phyloP scores from a whole-genome alignment of 75 land plant genomes.

The Pinus albicaulis region DNA sequence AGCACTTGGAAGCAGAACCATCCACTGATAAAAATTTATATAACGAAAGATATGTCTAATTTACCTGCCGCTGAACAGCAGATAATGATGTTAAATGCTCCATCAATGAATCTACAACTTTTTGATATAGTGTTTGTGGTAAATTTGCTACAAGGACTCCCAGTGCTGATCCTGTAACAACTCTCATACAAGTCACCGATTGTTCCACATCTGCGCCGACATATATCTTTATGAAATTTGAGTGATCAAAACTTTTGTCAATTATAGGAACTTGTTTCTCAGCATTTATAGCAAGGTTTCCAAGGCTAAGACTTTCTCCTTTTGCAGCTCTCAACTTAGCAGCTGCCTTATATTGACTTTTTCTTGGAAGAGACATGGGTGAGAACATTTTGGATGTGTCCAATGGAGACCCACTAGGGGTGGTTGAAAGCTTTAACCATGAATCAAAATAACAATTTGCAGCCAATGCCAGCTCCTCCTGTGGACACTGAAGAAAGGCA shows the following conservation, averaged over 20 bases:
- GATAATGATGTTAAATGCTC: constrained; percentile 61
- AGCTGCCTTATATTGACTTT: constrained; percentile 76
- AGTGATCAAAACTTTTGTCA: constrained; percentile 45
- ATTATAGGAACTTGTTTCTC: constrained; percentile 18
- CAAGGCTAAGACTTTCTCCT: constrained; percentile 42
- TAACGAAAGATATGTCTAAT: neutral
- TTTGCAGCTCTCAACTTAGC: constrained; percentile 88
- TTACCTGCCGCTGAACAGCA: constrained; percentile 91
- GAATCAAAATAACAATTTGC: constrained; percentile 57
- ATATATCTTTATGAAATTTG: constrained; percentile 47
- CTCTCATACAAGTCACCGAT: constrained; percentile 85
- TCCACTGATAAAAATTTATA: neutral
- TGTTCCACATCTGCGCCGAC: constrained; percentile 95
- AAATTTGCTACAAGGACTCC: constrained; percentile 82
- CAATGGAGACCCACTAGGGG: constrained; percentile 80
- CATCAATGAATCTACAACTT: constrained; percentile 58
- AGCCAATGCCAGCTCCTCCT: constrained; percentile 61
- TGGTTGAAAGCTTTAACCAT: constrained; percentile 90
- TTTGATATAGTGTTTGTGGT: constrained; percentile 35
- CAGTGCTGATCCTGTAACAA: constrained; percentile 74
- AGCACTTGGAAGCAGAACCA: neutral
- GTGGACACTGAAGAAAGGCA: constrained; percentile 53
- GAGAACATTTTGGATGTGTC: constrained; percentile 94
- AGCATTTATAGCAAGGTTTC: constrained; percentile 18
- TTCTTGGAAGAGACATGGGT: constrained; percentile 82